phyloP scores from a whole-genome alignment of 2,329 filamentous ascomycete genomes.

The Calonectria honghensis region DNA sequence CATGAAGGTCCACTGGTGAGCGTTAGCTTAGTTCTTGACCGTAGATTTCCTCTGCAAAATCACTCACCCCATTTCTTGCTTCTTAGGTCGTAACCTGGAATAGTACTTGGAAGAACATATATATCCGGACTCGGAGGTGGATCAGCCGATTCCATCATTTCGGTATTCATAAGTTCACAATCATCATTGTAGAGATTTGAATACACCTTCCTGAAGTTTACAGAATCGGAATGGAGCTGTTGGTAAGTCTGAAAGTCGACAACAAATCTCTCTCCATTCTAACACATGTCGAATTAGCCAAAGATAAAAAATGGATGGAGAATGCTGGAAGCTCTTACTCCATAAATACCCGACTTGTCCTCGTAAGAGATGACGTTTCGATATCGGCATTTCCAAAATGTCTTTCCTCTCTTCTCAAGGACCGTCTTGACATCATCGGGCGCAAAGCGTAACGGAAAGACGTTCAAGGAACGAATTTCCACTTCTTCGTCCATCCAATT shows the following conservation, averaged over 20 bases:
- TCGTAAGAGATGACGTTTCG: conserved; percentile 21
- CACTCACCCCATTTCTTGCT: conserved; percentile 39
- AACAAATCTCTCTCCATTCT: conserved; percentile 28
- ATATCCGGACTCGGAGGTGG: conserved; percentile 15
- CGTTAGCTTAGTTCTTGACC: not conserved
- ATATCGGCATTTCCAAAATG: conserved; percentile 32
- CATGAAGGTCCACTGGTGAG: conserved; percentile 27
- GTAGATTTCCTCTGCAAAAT: too few species aligned
- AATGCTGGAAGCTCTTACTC: not conserved
- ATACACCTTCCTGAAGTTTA: not conserved
- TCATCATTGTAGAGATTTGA: not conserved
- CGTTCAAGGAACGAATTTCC: not conserved
- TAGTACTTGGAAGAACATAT: conserved; percentile 12
- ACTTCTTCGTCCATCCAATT: conserved; percentile 5
- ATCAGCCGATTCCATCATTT: conserved; percentile 5
- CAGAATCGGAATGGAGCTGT: conserved; percentile 11
- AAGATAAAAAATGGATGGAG: not conserved
- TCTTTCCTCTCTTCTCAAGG: conserved; percentile 15
- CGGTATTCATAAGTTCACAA: not conserved
- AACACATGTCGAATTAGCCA: not conserved
- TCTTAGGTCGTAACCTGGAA: conserved; percentile 30
- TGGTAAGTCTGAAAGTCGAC: conserved; percentile 25
- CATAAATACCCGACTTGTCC: not conserved
- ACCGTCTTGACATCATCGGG: not conserved
- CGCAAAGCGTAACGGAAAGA: not conserved